Evolutionary conservation across 371 early-diverging fungal genomes (phyloP).

Genomic region (Apophysomyces variabilis): DNA sequence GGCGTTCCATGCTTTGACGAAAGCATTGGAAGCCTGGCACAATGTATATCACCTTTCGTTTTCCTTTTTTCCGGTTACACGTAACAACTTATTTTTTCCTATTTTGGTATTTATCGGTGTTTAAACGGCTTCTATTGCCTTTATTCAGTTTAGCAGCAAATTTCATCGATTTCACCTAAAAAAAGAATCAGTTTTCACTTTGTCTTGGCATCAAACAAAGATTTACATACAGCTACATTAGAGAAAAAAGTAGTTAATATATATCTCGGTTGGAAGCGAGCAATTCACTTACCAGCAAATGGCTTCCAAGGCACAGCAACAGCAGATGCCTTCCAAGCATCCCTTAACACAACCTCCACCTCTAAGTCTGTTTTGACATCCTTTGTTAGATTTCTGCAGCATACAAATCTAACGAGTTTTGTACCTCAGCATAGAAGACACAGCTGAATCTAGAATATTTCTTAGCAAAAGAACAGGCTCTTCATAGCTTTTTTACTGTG

Average conservation of each 20-base stretch:
- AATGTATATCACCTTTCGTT: no score
- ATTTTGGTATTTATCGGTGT: conserved; percentile 4
- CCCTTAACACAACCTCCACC: conserved; percentile 48
- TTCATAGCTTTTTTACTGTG: no score
- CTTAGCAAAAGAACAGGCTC: neutral
- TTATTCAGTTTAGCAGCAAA: conserved; percentile 29
- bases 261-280: neutral
- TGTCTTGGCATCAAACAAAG: neutral
- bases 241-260: neutral
- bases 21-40: no score
- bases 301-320: conserved; percentile 38
- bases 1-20: no score
- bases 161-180: conserved; percentile 29
- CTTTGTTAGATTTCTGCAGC: neutral
- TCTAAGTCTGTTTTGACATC: conserved; percentile 24
- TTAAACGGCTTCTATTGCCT: neutral
- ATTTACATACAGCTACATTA: conserved; percentile 17
- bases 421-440: conserved; percentile 2
- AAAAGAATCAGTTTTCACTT: neutral
- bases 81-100: conserved; percentile 3
- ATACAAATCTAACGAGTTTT: neutral
- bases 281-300: conserved; percentile 27
- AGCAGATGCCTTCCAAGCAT: conserved; percentile 41
- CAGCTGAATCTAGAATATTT: neutral
- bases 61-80: neutral